Base-by-base conservation (phyloP, 192 early-diverging fungal species). In the Gryganskiella cystojenkinii region DNA sequence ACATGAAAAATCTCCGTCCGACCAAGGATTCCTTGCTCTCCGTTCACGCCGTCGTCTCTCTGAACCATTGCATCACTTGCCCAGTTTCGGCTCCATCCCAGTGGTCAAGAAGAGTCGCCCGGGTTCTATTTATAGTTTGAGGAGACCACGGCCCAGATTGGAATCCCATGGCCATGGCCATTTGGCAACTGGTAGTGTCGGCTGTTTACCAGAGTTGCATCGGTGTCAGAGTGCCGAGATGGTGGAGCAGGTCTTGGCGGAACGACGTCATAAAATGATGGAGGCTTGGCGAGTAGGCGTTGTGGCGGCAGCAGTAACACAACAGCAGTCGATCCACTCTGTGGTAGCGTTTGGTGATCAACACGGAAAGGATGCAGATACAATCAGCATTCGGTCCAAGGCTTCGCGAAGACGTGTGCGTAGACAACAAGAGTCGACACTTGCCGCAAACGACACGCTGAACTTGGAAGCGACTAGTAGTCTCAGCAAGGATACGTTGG, bases 251-350 rank as follows among this genome's bases (percentile, higher is more conserved):
- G 64, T 64, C 35, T 60, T 78, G 30, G 42, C 60, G 0, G 79
- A 78, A 27, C 58, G 72, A 45, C 71, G 82, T 25, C 68, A 83
- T 19, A 67, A 52, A 4, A 76, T 71, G 60, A 72, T 83, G 82
- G 82, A 83, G 45, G 69, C 70, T 0, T 83, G 82, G 82, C 56
- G 82, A 28, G 69, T 66, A 14, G 78, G 69, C 27, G 82, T 83
- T 22, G 79, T 80, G 6, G 74, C 66, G 2, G 74, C 74, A 17
- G 59, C 74, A 0, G 74, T 78, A 60, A 64, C 61, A 10, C 74
- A 78, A 33, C 74, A 78, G 37, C 74, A 78, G 22, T 56, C 72
- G 20, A 76, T 76, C 35, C 74, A 78, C 25, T 68, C 74, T 17
- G 52, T 54, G 0, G 67, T 64, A 11, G 61, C 60, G 3, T 58